Percentiles rank a stretch among this genome's conserved stretches.
These are phyloP conservation scores for Fragosphaeria purpurea DNA, from an alignment of 2,329 filamentous ascomycete genomes.

Conservation along the genomic window DNA sequence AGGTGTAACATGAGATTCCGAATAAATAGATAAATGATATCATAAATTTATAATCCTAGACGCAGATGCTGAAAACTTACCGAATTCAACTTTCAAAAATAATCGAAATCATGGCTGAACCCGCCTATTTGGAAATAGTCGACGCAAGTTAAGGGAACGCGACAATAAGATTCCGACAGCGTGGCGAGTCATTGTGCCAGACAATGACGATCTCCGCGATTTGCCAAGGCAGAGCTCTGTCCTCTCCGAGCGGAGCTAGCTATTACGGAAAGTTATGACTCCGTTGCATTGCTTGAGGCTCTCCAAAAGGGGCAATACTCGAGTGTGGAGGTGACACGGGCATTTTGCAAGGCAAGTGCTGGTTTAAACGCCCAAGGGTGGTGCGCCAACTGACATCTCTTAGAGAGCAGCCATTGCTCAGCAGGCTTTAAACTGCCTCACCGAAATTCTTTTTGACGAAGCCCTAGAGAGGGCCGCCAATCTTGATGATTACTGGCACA, in stretches of 20 bases:
- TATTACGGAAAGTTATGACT: background rate
- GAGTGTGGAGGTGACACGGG: background rate
- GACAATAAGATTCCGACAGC: background rate
- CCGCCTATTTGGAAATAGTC: slow-evolving; percentile 1
- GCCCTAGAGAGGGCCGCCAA: slow-evolving; percentile 37
- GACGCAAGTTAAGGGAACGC: background rate
- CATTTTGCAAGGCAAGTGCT: background rate
- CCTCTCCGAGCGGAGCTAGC: background rate
- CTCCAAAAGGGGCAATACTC: background rate
- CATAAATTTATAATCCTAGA: no score
- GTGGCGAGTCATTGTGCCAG: background rate
- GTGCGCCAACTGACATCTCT: no score
- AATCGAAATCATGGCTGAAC: background rate
- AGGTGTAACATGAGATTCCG: no score
- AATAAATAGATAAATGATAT: no score
- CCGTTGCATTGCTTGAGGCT: background rate
- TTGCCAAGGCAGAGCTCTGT: background rate
- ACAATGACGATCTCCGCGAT: background rate
- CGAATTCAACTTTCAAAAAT: no score
- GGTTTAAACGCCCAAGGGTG: no score
- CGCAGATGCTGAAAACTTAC: no score
- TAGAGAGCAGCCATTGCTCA: background rate
- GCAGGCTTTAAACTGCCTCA: slow-evolving; percentile 26
- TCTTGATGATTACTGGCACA: slow-evolving; percentile 34
- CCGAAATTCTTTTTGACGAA: slow-evolving; percentile 39